These are phyloP conservation scores for Trichaptum fuscoviolaceum DNA, from an alignment of 768 basidiomycete species.

Conservation along the genomic window DNA sequence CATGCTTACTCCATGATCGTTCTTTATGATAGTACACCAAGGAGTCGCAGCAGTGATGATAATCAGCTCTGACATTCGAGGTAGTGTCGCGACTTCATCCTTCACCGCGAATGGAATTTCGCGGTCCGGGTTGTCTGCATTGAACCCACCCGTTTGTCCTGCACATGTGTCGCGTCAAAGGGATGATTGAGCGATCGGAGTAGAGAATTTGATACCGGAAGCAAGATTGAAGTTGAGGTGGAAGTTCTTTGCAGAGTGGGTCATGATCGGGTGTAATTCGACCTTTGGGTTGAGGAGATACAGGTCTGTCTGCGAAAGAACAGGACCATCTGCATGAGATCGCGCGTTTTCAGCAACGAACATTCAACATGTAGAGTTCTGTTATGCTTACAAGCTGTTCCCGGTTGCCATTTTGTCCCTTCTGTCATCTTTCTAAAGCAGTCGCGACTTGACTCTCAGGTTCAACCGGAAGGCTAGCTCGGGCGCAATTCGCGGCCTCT, in stretches of 20 bases:
- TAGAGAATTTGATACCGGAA: slow-evolving; percentile 43
- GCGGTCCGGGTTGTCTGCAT: slow-evolving; percentile 50
- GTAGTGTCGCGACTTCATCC: slow-evolving; percentile 66
- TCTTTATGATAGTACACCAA: slow-evolving; percentile 75
- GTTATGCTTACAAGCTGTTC: background rate
- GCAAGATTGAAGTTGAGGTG: slow-evolving; percentile 69
- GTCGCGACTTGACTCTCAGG: background rate
- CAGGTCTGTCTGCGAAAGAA: slow-evolving; percentile 74
- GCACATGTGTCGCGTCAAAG: slow-evolving; percentile 1
- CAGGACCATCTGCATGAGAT: slow-evolving; percentile 58
- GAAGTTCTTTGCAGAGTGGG: slow-evolving; percentile 40
- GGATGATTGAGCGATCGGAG: background rate
- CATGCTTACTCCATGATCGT: slow-evolving; percentile 68
- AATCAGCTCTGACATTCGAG: slow-evolving; percentile 53
- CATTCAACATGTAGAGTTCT: background rate
- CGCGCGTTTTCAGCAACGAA: background rate
- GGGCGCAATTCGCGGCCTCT: background rate
- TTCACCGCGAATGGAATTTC: slow-evolving; percentile 49
- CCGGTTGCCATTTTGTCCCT: background rate
- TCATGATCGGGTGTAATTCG: slow-evolving; percentile 70
- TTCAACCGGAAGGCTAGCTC: background rate
- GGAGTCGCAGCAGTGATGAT: slow-evolving; percentile 59
- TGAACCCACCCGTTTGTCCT: slow-evolving; percentile 63
- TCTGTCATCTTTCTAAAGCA: background rate
- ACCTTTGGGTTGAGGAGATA: slow-evolving; percentile 70